Percentiles rank a stretch among this genome's conserved stretches.
phyloP scores from a whole-genome alignment of 176 grass and related monocot species.

The Zea luxurians region DNA sequence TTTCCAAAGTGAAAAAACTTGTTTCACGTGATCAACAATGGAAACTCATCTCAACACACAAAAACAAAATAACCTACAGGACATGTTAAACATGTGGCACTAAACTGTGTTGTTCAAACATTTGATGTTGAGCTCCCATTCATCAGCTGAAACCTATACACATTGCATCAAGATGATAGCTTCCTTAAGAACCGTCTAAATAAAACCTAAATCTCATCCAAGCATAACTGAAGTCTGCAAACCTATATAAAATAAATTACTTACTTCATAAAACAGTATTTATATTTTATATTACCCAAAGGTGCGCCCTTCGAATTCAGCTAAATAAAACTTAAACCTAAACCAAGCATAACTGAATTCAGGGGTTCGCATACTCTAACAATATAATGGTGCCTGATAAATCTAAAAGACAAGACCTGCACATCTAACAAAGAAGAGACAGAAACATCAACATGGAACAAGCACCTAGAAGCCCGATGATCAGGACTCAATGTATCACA shows the following conservation, averaged over 20 bases:
- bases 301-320: background rate
- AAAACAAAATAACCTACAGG: background rate
- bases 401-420: background rate
- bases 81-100: background rate
- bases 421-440: constrained; percentile 38
- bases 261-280: background rate
- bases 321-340: background rate
- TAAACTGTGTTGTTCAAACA: constrained; percentile 14
- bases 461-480: background rate
- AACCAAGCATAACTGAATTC: constrained; percentile 6
- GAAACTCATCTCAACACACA: background rate
- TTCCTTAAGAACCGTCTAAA: background rate
- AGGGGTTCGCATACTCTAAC: too few species aligned
- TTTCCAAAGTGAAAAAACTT: background rate
- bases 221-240: constrained; percentile 3
- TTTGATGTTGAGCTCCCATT: constrained; percentile 3
- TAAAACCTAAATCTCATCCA: background rate
- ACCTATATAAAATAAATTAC: background rate
- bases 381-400: too few species aligned
- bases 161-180: constrained; percentile 11
- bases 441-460: background rate
- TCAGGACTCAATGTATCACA: too few species aligned
- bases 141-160: constrained; percentile 2
- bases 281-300: background rate
- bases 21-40: background rate